Evolutionary conservation across 495 filamentous ascomycete genomes (phyloP).

Genomic region (Cladorrhinum samala): DNA sequence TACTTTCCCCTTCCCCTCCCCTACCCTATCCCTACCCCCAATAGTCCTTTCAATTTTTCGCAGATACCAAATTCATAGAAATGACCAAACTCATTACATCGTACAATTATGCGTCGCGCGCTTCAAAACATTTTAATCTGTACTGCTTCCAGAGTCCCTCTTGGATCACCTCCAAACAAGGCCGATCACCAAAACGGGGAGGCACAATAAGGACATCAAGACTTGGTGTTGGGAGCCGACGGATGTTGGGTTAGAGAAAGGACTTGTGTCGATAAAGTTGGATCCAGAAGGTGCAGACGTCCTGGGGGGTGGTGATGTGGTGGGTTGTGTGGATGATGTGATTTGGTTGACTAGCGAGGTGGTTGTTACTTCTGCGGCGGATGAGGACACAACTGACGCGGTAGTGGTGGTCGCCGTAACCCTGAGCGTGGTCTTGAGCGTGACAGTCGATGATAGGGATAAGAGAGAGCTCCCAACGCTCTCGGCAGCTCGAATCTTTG

Average conservation of each 20-base stretch:
- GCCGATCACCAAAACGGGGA: background rate
- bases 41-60: no score
- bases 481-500: conserved; percentile 17
- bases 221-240: background rate
- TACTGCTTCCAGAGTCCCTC: no score
- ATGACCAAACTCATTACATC: background rate
- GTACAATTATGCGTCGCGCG: no score
- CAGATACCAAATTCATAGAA: background rate
- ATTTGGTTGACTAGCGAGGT: background rate
- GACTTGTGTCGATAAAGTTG: background rate
- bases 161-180: background rate
- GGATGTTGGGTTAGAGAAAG: background rate
- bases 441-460: conserved; percentile 6
- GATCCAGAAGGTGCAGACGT: background rate
- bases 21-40: no score
- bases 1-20: no score
- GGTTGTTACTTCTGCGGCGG: background rate
- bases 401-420: background rate
- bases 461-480: conserved; percentile 17
- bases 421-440: background rate
- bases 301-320: background rate
- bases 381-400: background rate
- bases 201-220: background rate
- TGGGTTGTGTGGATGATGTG: background rate
- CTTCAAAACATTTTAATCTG: no score